A percentile compares a stretch with the other conserved stretches of the same genome.
phyloP scores from a whole-genome alignment of 2,329 filamentous ascomycete genomes.

The Pseudopyricularia javanii region DNA sequence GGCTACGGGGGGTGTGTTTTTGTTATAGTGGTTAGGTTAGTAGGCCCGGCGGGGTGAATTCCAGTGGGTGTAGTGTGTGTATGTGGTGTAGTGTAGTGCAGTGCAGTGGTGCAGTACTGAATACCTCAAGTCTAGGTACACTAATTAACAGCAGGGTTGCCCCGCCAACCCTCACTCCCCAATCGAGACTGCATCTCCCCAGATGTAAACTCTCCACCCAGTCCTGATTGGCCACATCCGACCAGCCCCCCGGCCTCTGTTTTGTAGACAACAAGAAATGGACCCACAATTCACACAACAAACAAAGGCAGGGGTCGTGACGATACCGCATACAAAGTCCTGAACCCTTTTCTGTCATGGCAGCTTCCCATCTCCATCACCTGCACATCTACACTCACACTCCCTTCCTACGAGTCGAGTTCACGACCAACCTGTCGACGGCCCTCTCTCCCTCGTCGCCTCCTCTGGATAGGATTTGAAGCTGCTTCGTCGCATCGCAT shows the following conservation, averaged over 20 bases:
- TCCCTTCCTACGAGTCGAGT: background rate
- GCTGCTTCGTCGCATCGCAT: background rate
- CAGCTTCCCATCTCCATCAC: background rate
- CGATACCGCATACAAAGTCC: background rate
- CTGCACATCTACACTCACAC: background rate
- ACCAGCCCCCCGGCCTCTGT: background rate
- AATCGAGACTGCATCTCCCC: background rate
- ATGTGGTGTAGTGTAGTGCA: too few relatives aligned
- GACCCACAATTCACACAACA: background rate
- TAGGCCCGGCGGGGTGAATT: background rate
- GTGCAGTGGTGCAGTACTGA: too few relatives aligned
- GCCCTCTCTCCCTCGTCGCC: background rate
- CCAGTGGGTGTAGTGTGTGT: too few relatives aligned
- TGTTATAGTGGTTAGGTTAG: background rate
- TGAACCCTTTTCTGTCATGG: background rate
- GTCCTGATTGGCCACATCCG: background rate
- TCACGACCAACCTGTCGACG: too few relatives aligned
- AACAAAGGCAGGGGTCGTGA: background rate
- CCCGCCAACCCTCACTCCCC: background rate
- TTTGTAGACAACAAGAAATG: background rate
- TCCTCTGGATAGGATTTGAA: background rate
- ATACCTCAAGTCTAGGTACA: too few relatives aligned
- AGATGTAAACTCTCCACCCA: background rate
- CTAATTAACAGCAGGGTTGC: background rate
- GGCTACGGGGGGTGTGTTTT: too few relatives aligned